Evolutionary conservation across 768 basidiomycete species (phyloP).

Genomic region (Crepidotus variabilis): DNA sequence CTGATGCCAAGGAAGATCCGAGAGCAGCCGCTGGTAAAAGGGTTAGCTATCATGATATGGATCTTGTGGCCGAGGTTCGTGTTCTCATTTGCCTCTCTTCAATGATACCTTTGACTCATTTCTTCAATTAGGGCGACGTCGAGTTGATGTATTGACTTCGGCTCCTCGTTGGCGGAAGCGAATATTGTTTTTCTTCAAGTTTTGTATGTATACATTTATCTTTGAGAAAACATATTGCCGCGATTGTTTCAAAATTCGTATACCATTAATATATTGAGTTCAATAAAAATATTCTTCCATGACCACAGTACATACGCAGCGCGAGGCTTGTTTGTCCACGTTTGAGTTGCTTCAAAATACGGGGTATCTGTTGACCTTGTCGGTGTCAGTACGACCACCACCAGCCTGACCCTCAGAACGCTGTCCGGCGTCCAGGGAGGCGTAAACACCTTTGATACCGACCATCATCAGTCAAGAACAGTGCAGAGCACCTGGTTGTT

Average conservation of each 20-base stretch:
- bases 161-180: neutral
- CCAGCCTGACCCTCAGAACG: neutral
- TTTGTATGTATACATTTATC: neutral
- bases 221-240: neutral
- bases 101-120: constrained; percentile 2
- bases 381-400: constrained; percentile 1
- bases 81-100: constrained; percentile 10
- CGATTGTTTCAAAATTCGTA: neutral
- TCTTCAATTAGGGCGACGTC: constrained; percentile 48
- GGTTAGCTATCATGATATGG: constrained; percentile 95
- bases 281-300: neutral
- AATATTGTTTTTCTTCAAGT: neutral
- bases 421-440: neutral
- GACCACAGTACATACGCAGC: neutral
- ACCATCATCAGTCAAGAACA: neutral
- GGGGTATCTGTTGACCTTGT: neutral
- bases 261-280: neutral
- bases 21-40: constrained; percentile 84
- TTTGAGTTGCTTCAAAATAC: neutral
- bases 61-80: constrained; percentile 77
- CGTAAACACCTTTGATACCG: neutral
- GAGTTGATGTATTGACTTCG: constrained; percentile 46
- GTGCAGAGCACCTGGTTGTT: neutral
- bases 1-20: constrained; percentile 90
- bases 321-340: neutral